phyloP scores from a whole-genome alignment of 257 asterid genomes.

The Solanum rostratum region DNA sequence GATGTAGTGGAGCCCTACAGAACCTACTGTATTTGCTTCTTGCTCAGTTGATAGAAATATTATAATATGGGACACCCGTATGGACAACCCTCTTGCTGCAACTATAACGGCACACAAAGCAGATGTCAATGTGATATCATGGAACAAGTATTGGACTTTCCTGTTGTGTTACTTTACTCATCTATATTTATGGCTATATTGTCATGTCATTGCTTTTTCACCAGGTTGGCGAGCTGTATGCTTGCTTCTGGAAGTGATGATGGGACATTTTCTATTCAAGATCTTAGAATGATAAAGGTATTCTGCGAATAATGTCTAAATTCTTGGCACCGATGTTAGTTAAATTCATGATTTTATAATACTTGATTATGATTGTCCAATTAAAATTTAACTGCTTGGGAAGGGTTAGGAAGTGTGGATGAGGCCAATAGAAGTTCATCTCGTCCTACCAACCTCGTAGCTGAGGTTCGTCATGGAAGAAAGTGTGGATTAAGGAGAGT shows the following conservation, averaged over 20 bases:
- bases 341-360: background rate
- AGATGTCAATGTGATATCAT: conserved; percentile 92
- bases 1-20: conserved; percentile 94
- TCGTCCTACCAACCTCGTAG: background rate
- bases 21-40: conserved; percentile 70
- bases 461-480: background rate
- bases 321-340: background rate
- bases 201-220: conserved; percentile 4
- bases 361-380: background rate
- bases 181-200: background rate
- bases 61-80: conserved; percentile 82
- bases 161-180: background rate
- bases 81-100: conserved; percentile 70
- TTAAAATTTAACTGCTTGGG: background rate
- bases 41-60: conserved; percentile 82
- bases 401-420: background rate
- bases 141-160: conserved; percentile 65
- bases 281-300: conserved; percentile 85
- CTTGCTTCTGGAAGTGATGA: conserved; percentile 97
- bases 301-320: background rate
- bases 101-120: conserved; percentile 73
- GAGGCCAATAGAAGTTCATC: background rate
- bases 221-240: conserved; percentile 83
- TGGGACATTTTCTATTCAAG: conserved; percentile 81
- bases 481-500: background rate